phyloP scores from a whole-genome alignment of 1,284 basidiomycete species.

The Boletus mariae region DNA sequence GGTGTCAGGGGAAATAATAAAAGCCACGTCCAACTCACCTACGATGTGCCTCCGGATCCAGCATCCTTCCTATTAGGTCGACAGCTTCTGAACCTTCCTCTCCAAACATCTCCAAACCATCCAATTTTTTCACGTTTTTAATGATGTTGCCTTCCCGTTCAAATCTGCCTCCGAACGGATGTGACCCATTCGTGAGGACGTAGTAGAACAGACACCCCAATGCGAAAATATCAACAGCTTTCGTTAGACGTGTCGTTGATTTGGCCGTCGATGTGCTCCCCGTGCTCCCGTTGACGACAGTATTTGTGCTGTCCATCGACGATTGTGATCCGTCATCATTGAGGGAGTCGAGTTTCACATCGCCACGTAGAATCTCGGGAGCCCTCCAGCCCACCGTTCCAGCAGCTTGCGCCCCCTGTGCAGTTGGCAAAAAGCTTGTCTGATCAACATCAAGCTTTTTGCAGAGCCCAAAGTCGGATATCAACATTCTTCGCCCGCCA shows the following conservation, averaged over 20 bases:
- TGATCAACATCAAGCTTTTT: constrained; percentile 91
- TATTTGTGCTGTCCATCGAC: constrained; percentile 59
- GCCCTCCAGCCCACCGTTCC: constrained; percentile 95
- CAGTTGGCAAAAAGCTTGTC: constrained; percentile 85
- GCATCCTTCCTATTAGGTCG: constrained; percentile 74
- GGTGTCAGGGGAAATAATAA: not conserved
- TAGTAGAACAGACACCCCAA: constrained; percentile 93
- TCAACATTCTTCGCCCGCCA: constrained; percentile 79
- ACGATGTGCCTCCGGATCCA: constrained; percentile 68
- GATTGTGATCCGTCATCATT: constrained; percentile 64
- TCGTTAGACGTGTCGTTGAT: constrained; percentile 70
- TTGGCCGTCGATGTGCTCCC: constrained; percentile 17
- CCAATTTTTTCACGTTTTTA: constrained; percentile 70
- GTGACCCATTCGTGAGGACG: constrained; percentile 80
- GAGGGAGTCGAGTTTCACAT: constrained; percentile 79
- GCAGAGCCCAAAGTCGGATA: constrained; percentile 94
- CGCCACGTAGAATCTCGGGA: constrained; percentile 87
- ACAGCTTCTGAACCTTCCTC: constrained; percentile 88
- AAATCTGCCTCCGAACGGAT: constrained; percentile 89
- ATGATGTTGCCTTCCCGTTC: constrained; percentile 91
- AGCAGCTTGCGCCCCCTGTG: constrained; percentile 78
- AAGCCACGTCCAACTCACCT: constrained; percentile 48
- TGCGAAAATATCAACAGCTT: constrained; percentile 92
- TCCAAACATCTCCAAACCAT: constrained; percentile 74
- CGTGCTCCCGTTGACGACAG: constrained; percentile 34